A percentile compares a stretch with the other conserved stretches of the same genome.
phyloP scores from a whole-genome alignment of 2,329 filamentous ascomycete species.

The Xylaria sp. region DNA sequence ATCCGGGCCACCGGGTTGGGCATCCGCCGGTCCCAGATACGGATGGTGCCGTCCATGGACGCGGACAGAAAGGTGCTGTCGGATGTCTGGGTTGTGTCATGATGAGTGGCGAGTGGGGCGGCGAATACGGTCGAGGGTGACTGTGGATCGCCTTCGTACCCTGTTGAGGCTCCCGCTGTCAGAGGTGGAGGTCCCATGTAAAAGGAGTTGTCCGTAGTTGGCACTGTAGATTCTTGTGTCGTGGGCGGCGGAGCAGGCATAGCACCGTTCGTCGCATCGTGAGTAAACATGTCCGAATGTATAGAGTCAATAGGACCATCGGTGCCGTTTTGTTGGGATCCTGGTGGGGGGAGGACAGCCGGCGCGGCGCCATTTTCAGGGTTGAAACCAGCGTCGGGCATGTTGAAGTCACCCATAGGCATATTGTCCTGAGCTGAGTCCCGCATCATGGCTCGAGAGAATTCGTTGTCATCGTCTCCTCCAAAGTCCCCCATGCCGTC shows the following conservation, averaged over 20 bases:
- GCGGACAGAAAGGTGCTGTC: slow-evolving; percentile 87
- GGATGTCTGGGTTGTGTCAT: slow-evolving; percentile 64
- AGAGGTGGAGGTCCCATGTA: slow-evolving; percentile 7
- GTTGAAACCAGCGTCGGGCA: slow-evolving; percentile 47
- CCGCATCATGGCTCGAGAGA: slow-evolving; percentile 71
- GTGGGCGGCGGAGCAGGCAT: slow-evolving; percentile 24
- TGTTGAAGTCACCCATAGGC: slow-evolving; percentile 45
- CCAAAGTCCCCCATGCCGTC: slow-evolving; percentile 70
- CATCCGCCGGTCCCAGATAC: slow-evolving; percentile 90
- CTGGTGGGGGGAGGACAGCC: slow-evolving; percentile 34
- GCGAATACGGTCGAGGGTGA: slow-evolving; percentile 48
- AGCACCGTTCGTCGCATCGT: slow-evolving; percentile 7
- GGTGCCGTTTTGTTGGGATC: slow-evolving; percentile 20
- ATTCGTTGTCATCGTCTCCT: slow-evolving; percentile 84
- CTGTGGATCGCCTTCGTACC: slow-evolving; percentile 27
- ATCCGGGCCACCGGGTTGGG: slow-evolving; percentile 81
- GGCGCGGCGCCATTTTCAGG: slow-evolving; percentile 39
- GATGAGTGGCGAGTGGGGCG: slow-evolving; percentile 48
- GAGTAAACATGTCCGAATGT: slow-evolving; percentile 22
- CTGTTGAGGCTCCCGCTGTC: slow-evolving; percentile 21
- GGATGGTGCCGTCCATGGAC: slow-evolving; percentile 82
- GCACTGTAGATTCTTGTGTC: slow-evolving; percentile 27
- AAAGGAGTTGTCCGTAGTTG: slow-evolving; percentile 22
- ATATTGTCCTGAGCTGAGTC: slow-evolving; percentile 48
- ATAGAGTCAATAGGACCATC: slow-evolving; percentile 26